Base-by-base conservation (phyloP, 805 yeast species). In the Kuraishia ogatae region DNA sequence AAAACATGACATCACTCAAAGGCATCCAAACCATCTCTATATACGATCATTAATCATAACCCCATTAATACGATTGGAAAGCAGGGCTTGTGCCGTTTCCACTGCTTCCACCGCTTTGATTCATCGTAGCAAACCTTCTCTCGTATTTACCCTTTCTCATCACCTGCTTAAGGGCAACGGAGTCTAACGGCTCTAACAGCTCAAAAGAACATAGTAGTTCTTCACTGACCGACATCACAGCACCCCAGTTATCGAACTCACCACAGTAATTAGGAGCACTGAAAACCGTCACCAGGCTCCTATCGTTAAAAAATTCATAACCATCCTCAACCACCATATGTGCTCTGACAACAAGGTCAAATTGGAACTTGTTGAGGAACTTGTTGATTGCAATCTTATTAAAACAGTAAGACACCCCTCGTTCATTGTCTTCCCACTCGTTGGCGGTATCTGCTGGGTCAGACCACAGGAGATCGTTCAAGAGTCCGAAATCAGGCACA, bases 141-240 rank as follows among this genome's bases (percentile, higher is more conserved):
- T 92, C 97, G 58, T 87, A 86, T 64, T 88, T 85, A n/a, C 96
- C 97, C 71, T 85, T 87, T 61, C 86, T 87, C 97, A 93, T 90
- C 53, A 90, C 94, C 68, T 89, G 97, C 66, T 93, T 92, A 71
- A 94, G 79, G 3, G 97, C 97, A 20, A 87, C 86, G 53, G 96
- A 82, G 71, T 93, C 98, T 62, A 94, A 76, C 8, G 99, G 99
- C 71, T 94, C 97, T 57, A 93, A 76, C 54, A 93, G 78, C 69
- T 93, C 99, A 70, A 93, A 93, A 58, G 94, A 86, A 70, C 99
- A 93, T 56, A 94, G 74, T 60, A 93, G 76, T 63, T 93, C 97
- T 59, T 93, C 97, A 59, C 89, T 82, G 17, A 93, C 98, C 62
- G 96, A 85, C 98, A 93, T 93, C 4, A 93, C 97, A 1, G 99